A percentile compares a stretch with the other conserved stretches of the same genome.
These are phyloP conservation scores for Hypseocharis bilobata DNA, from an alignment of 441 rosid species.

Conservation along the genomic window DNA sequence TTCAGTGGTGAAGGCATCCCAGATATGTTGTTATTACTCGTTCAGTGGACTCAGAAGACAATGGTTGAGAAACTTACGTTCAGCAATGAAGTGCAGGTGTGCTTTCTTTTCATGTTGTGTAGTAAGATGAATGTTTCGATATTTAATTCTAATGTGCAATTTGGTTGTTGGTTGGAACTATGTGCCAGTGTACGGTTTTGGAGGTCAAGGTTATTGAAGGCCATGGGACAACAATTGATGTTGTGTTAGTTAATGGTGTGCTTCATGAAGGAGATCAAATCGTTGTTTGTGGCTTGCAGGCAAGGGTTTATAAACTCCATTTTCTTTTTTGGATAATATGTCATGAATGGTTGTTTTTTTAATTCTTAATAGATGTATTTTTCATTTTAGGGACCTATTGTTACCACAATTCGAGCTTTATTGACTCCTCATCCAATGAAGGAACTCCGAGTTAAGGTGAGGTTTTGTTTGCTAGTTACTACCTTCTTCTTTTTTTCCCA, in stretches of 20 bases:
- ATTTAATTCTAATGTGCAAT: conserved; percentile 14
- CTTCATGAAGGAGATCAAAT: conserved; percentile 96
- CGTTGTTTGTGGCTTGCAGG: conserved; percentile 94
- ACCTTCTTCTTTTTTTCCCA: background rate
- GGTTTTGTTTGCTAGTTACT: conserved; percentile 15
- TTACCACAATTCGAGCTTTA: conserved; percentile 71
- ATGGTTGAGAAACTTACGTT: conserved; percentile 87
- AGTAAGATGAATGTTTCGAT: conserved; percentile 9
- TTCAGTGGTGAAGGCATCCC: conserved; percentile 90
- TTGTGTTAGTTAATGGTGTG: conserved; percentile 78
- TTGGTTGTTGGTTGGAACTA: conserved; percentile 26
- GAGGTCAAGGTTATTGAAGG: conserved; percentile 95
- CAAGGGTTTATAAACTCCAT: conserved; percentile 25
- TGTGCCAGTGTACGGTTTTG: conserved; percentile 73
- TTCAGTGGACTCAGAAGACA: conserved; percentile 89
- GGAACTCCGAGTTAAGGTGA: conserved; percentile 88
- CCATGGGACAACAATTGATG: conserved; percentile 90
- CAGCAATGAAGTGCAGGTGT: conserved; percentile 74
- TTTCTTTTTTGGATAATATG: conserved; percentile 1
- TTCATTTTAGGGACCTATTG: conserved; percentile 67
- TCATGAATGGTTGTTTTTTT: conserved; percentile 10
- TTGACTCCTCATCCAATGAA: conserved; percentile 97
- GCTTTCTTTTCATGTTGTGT: conserved; percentile 10
- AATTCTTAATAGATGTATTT: conserved; percentile 16
- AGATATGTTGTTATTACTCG: conserved; percentile 65